These are phyloP conservation scores for Carpinus viminea DNA, from an alignment of 306 rosid genomes.

Conservation along the genomic window DNA sequence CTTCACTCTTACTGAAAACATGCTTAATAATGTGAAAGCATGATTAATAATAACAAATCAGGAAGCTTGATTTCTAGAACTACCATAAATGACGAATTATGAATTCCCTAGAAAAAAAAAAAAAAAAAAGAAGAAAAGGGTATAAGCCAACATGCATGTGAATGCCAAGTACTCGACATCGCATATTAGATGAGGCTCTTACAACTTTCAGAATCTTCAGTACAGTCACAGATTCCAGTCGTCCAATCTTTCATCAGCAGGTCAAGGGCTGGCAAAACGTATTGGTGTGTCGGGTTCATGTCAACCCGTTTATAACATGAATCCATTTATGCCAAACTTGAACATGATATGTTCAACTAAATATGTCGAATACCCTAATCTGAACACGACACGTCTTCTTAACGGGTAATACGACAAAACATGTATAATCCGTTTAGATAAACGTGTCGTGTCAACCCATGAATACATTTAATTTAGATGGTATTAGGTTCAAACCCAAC, in stretches of 20 bases:
- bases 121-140: not conserved
- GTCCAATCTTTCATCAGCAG: slow-evolving; percentile 72
- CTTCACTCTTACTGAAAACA: not conserved
- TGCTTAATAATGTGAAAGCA: not conserved
- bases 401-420: too few relatives aligned
- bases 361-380: too few relatives aligned
- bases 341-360: too few relatives aligned
- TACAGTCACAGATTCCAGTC: slow-evolving; percentile 70
- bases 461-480: too few relatives aligned
- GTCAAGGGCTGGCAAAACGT: not conserved
- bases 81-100: not conserved
- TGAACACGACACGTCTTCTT: too few relatives aligned
- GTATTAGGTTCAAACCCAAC: too few relatives aligned
- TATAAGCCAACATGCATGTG: not conserved
- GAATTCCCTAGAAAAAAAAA: not conserved
- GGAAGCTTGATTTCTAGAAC: not conserved
- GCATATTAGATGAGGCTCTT: slow-evolving; percentile 28
- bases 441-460: too few relatives aligned
- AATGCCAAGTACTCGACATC: not conserved
- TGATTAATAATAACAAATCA: not conserved
- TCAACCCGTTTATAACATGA: too few relatives aligned
- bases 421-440: too few relatives aligned
- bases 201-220: slow-evolving; percentile 60
- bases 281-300: too few relatives aligned
- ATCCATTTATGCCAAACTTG: too few relatives aligned